These are phyloP conservation scores for Immersiporthe knoxdaviesiana DNA, from an alignment of 2,329 filamentous ascomycete species.

Conservation along the genomic window DNA sequence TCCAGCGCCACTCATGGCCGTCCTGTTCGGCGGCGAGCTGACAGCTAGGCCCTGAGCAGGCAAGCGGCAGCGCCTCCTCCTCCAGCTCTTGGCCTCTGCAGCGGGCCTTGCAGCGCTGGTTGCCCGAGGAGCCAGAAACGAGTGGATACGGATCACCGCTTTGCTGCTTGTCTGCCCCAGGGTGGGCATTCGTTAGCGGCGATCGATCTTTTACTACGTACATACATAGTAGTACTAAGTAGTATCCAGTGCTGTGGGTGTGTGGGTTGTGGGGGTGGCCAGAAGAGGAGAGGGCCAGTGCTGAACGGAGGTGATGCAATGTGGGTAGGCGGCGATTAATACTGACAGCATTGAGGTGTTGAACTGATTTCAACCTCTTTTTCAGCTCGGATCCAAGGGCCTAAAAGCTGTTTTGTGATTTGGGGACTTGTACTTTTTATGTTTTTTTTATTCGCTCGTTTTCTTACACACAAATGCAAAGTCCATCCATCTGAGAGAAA, in stretches of 20 bases:
- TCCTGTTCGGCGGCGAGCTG: neutral
- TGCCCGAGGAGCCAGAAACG: slow-evolving; percentile 15
- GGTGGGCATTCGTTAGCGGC: slow-evolving; percentile 9
- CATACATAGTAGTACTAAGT: too few relatives aligned
- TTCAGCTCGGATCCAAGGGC: neutral
- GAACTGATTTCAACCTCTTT: too few relatives aligned
- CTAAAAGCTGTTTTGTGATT: neutral
- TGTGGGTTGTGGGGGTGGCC: too few relatives aligned
- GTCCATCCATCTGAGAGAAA: neutral
- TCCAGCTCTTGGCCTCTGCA: neutral
- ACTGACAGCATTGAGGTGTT: neutral
- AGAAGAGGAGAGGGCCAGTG: neutral
- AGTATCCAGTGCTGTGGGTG: neutral
- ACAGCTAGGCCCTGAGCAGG: slow-evolving; percentile 20
- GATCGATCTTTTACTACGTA: too few relatives aligned
- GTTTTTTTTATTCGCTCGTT: too few relatives aligned
- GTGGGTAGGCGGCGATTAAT: slow-evolving; percentile 8
- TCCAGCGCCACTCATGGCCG: neutral
- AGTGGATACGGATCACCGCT: neutral
- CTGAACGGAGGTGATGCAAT: slow-evolving; percentile 21
- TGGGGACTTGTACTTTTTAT: neutral
- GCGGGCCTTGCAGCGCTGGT: slow-evolving; percentile 16
- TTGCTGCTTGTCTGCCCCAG: neutral
- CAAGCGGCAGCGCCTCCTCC: slow-evolving; percentile 20
- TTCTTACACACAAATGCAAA: neutral